Evolutionary conservation across 345 rosid species (phyloP).

Genomic region (Ceriops zippeliana): DNA sequence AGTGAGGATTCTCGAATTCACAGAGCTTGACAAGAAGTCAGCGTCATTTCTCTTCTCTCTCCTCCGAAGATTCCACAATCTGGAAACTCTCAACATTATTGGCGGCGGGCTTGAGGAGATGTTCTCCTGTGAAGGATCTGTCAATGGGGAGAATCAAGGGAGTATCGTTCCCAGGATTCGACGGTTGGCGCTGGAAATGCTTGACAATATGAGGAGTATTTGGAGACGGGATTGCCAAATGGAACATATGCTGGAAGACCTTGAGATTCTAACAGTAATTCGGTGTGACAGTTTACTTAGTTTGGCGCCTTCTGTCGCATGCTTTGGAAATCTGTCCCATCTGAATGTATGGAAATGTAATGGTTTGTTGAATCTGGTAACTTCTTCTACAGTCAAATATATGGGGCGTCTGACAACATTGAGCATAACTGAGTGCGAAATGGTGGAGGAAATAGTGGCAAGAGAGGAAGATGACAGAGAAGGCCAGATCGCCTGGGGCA

Average conservation of each 20-base stretch:
- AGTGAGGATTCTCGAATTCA: too few species aligned
- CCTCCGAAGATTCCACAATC: conserved; percentile 6
- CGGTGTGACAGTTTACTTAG: background rate
- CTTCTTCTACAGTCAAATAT: conserved; percentile 13
- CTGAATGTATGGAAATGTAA: conserved; percentile 12
- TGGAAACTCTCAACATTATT: too few species aligned
- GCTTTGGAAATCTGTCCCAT: conserved; percentile 13
- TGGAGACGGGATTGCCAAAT: background rate
- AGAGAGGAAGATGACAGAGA: conserved; percentile 2
- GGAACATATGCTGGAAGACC: background rate
- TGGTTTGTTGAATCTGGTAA: conserved; percentile 1
- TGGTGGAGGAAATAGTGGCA: conserved; percentile 15
- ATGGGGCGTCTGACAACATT: conserved; percentile 10
- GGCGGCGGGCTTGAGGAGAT: too few species aligned
- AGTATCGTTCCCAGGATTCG: background rate
- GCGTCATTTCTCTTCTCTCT: background rate
- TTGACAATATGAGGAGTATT: too few species aligned
- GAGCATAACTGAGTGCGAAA: conserved; percentile 11
- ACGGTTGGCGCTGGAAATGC: too few species aligned
- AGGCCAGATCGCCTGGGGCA: background rate
- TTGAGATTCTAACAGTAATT: background rate
- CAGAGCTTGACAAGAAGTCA: background rate
- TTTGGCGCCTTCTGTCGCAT: conserved; percentile 11
- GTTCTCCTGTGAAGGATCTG: background rate
- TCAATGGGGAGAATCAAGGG: background rate